These are phyloP conservation scores for Xylaria scruposa DNA, from an alignment of 495 filamentous ascomycete species.

Conservation along the genomic window DNA sequence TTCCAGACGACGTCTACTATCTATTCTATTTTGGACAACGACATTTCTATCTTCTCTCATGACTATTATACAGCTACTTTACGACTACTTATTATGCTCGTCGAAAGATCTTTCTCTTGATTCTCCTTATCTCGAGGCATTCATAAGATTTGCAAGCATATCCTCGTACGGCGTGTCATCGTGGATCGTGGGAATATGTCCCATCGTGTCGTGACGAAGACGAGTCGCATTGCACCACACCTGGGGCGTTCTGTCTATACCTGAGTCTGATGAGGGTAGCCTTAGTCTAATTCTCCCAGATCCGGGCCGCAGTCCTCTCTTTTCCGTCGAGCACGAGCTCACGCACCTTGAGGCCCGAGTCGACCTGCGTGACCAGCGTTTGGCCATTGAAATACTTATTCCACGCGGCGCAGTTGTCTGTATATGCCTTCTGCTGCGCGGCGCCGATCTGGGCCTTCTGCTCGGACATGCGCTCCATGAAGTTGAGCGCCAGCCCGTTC, in stretches of 20 bases:
- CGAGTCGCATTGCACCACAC: background rate
- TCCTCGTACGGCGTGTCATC: too few species aligned
- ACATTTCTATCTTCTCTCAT: too few species aligned
- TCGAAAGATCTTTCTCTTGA: too few species aligned
- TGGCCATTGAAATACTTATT: background rate
- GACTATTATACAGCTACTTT: too few species aligned
- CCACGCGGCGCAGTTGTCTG: background rate
- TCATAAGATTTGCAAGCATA: too few species aligned
- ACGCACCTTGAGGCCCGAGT: background rate
- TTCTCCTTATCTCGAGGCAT: too few species aligned
- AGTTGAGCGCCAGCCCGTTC: constrained; percentile 44
- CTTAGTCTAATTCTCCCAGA: too few species aligned
- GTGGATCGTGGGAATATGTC: background rate
- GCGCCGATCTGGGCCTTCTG: background rate
- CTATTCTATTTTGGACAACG: too few species aligned
- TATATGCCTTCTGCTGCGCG: background rate
- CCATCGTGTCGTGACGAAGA: background rate
- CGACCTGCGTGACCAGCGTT: background rate
- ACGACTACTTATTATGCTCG: too few species aligned
- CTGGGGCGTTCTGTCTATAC: background rate
- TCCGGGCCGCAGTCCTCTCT: background rate
- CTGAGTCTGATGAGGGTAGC: background rate
- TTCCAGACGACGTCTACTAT: too few species aligned
- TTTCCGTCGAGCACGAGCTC: background rate
- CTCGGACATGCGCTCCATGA: constrained; percentile 9